Base-by-base conservation (phyloP, 306 rosid species). In the Medicago lupulina region DNA sequence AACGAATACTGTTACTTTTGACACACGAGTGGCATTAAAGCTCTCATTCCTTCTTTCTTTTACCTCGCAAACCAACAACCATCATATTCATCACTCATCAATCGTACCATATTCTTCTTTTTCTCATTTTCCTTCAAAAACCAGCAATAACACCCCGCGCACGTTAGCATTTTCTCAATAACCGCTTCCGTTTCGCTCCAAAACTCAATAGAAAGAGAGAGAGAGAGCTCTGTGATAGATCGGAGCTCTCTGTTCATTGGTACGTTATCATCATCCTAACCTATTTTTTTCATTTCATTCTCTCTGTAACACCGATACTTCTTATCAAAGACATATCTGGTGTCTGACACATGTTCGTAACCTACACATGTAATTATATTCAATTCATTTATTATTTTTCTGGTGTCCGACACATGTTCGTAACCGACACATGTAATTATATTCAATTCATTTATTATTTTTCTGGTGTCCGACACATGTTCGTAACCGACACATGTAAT, bases 241-340 rank as follows among this genome's bases (percentile, higher is more conserved):
- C 38, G 65, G 65, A 59, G 65, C 65, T 59, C 65, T 25, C 65
- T 59, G 40, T 59, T 59, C 40, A 59, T 25, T 7, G 40, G 65
- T 59, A 23, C 39, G 65, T 59, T 25, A 55, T 18, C 25, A 55
- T 18, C 25, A 5, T n/a, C n/a, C n/a, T 25, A 5, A 2, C 9
- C 63, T 57, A 21, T 9, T 57, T 8, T 8, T 25, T 6, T 31
- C 18, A 2, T 59, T 25, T 5, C 5, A 7, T 12, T 25, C 13
- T 59, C 18, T 54, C 3, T 17, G 0, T 3, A 34, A 34, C 38
- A 34, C 1, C 38, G 38, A 34, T 34, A 5, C 7, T 34, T 34
- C 38, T 34, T 7, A 34, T 34, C 38, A 34, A 5, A 34, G 38
- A 34, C 38, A 7, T 34, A 34, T 34, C 38, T 1, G 0, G 1